Evolutionary conservation across 345 rosid genomes (phyloP).

Genomic region (Acer negundo): DNA sequence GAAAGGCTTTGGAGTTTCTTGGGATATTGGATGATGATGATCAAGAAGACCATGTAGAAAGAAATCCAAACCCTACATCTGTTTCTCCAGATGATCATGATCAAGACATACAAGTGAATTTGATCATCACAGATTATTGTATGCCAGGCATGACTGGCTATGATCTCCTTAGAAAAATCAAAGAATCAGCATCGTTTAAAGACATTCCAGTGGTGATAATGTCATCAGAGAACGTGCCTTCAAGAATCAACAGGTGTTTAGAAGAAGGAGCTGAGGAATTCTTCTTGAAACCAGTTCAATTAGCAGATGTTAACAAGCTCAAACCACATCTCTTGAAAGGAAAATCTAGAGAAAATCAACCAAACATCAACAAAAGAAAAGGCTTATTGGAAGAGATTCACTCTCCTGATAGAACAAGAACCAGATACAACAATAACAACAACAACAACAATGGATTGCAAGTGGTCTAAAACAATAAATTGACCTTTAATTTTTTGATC

Average conservation of each 20-base stretch:
- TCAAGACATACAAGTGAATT: conserved; percentile 51
- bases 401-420: conserved; percentile 37
- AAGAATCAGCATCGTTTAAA: conserved; percentile 69
- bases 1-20: conserved; percentile 81
- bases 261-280: conserved; percentile 96
- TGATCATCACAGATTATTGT: conserved; percentile 92
- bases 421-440: conserved; percentile 34
- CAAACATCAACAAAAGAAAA: conserved; percentile 42
- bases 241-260: conserved; percentile 79
- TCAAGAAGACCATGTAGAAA: conserved; percentile 11
- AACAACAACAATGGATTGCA: neutral
- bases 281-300: conserved; percentile 79
- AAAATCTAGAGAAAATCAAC: conserved; percentile 27
- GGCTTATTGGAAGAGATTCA: conserved; percentile 33
- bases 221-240: conserved; percentile 91
- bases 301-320: conserved; percentile 81
- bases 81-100: conserved; percentile 28
- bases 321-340: conserved; percentile 58
- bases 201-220: conserved; percentile 88
- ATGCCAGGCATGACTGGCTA: conserved; percentile 99
- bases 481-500: neutral
- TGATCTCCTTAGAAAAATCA: conserved; percentile 82
- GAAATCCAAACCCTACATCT: conserved; percentile 33
- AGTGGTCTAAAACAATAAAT: neutral
- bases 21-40: conserved; percentile 46